phyloP scores from a whole-genome alignment of 169 alveolate genomes.

The Cytauxzoon felis region DNA sequence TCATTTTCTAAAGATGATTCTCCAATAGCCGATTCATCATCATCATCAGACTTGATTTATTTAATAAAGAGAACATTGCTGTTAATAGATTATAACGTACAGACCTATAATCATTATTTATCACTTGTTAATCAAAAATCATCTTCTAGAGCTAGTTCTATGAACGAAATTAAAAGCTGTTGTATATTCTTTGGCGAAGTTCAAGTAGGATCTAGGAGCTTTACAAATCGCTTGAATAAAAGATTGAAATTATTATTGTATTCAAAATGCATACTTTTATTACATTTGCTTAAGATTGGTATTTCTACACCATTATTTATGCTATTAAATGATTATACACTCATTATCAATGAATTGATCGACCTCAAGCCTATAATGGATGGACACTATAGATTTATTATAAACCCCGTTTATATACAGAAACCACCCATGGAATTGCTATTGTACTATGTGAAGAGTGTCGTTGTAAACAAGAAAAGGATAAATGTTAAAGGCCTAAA shows the following conservation, averaged over 20 bases:
- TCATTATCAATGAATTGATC: neutral
- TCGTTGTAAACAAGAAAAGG: no score
- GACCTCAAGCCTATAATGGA: no score
- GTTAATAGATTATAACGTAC: neutral
- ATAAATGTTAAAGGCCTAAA: no score
- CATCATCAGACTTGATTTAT: neutral
- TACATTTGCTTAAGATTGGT: conserved; percentile 7
- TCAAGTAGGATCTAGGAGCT: neutral
- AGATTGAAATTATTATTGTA: conserved; percentile 3
- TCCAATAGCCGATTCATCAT: neutral
- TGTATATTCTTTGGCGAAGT: neutral
- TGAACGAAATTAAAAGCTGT: neutral
- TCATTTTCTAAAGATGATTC: neutral
- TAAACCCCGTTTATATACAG: no score
- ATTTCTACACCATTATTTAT: conserved; percentile 3
- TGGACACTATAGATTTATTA: no score
- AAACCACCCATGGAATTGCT: no score
- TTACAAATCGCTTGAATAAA: neutral
- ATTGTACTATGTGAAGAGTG: no score
- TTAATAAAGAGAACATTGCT: neutral
- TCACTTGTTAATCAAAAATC: neutral
- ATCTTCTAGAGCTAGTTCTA: neutral
- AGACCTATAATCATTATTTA: neutral
- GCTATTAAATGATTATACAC: neutral
- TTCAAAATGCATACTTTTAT: neutral